These are phyloP conservation scores for Diaporthe aspalathi DNA, from an alignment of 2,329 filamentous ascomycete species.

Conservation along the genomic window DNA sequence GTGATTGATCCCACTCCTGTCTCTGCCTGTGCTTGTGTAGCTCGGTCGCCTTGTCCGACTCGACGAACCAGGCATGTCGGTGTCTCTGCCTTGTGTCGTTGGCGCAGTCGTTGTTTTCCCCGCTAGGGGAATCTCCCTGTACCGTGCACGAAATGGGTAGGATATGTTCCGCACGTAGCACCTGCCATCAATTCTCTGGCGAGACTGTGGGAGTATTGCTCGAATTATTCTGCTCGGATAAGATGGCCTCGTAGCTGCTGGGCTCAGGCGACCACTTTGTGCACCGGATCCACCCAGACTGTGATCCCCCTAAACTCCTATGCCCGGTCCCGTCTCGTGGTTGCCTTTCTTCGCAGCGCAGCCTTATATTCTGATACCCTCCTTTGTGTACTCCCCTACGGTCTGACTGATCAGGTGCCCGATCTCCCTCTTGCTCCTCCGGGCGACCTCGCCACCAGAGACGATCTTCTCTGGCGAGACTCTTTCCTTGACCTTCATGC, in stretches of 20 bases:
- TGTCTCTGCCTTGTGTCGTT: background rate
- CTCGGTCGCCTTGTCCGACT: constrained; percentile 28
- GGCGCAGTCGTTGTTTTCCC: background rate
- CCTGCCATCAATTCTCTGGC: background rate
- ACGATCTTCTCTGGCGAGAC: constrained; percentile 69
- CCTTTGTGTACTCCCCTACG: constrained; percentile 85
- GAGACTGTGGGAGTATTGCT: constrained; percentile 22
- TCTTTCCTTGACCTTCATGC: constrained; percentile 70
- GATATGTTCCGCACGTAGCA: background rate
- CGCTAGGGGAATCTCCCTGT: background rate
- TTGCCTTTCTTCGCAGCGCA: constrained; percentile 16
- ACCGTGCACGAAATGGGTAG: background rate
- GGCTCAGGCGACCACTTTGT: constrained; percentile 6
- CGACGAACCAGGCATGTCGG: background rate
- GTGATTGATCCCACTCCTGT: background rate
- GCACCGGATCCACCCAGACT: constrained; percentile 12
- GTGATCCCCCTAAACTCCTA: background rate
- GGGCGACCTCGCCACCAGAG: constrained; percentile 75
- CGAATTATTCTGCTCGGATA: constrained; percentile 6
- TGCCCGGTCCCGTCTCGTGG: background rate
- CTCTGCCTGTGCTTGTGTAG: constrained; percentile 34
- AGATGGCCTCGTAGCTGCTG: background rate
- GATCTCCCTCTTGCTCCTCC: constrained; percentile 77
- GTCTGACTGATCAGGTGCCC: constrained; percentile 82
- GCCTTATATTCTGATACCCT: constrained; percentile 75